phyloP scores from a whole-genome alignment of 2,329 filamentous ascomycete genomes.

The Cordyceps tenuipes region DNA sequence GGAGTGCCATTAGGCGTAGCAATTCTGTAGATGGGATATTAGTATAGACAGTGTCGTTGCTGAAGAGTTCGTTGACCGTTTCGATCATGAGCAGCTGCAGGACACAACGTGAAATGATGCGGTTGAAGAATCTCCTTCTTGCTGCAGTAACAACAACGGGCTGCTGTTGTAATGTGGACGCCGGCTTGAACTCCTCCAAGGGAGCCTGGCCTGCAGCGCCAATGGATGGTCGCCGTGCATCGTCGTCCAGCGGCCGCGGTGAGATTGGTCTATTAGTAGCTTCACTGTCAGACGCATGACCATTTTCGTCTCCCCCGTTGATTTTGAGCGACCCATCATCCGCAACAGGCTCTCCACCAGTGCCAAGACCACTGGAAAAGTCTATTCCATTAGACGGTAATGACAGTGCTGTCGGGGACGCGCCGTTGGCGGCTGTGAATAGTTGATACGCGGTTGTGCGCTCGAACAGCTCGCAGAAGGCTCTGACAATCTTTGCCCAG shows the following conservation, averaged over 20 bases:
- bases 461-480: conserved; percentile 93
- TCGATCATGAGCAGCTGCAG: conserved; percentile 98
- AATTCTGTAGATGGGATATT: conserved; percentile 88
- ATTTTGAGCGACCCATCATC: conserved; percentile 55
- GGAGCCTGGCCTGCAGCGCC: conserved; percentile 30
- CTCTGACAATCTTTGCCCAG: conserved; percentile 89
- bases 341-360: conserved; percentile 30
- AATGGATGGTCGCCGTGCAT: conserved; percentile 24
- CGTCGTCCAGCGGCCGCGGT: conserved; percentile 26
- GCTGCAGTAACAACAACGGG: conserved; percentile 89
- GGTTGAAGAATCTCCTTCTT: conserved; percentile 92
- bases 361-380: conserved; percentile 37
- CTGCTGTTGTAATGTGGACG: conserved; percentile 70
- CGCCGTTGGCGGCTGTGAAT: conserved; percentile 70
- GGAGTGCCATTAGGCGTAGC: conserved; percentile 80
- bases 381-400: conserved; percentile 44
- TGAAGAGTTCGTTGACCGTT: conserved; percentile 97
- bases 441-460: conserved; percentile 90
- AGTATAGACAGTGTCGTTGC: conserved; percentile 88
- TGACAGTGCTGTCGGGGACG: conserved; percentile 42
- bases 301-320: conserved; percentile 42
- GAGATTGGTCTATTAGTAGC: conserved; percentile 22
- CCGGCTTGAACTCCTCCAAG: conserved; percentile 82
- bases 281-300: conserved; percentile 23
- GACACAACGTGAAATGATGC: conserved; percentile 97